Evolutionary conservation across 441 rosid genomes (phyloP).

Genomic region (Croton laevigatus): DNA sequence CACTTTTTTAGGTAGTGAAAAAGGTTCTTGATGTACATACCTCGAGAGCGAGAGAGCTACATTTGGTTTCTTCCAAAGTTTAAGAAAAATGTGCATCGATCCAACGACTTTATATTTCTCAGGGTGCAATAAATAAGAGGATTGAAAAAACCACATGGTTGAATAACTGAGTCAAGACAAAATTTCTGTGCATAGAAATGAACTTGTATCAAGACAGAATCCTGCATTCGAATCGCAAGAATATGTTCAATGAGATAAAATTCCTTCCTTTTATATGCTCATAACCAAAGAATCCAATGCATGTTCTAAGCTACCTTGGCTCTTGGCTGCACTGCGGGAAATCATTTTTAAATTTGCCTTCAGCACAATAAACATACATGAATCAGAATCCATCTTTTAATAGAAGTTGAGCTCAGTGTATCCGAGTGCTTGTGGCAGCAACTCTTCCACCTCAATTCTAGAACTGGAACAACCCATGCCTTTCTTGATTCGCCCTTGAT

Average conservation of each 20-base stretch:
- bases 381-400: slow-evolving; percentile 27
- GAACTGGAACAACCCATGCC: slow-evolving; percentile 66
- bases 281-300: slow-evolving; percentile 12
- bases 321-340: slow-evolving; percentile 11
- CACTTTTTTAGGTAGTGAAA: background rate
- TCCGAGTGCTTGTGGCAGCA: slow-evolving; percentile 62
- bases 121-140: background rate
- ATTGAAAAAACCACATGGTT: slow-evolving; percentile 18
- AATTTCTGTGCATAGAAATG: background rate
- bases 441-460: slow-evolving; percentile 87
- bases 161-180: slow-evolving; percentile 18
- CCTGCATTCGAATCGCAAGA: slow-evolving; percentile 21
- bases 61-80: background rate
- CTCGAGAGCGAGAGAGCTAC: slow-evolving; percentile 14
- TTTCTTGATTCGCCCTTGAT: slow-evolving; percentile 55
- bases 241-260: background rate
- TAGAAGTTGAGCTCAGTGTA: slow-evolving; percentile 49
- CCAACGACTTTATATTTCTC: slow-evolving; percentile 4
- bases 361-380: slow-evolving; percentile 1
- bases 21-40: slow-evolving; percentile 14
- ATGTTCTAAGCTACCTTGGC: slow-evolving; percentile 23
- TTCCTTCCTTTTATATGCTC: slow-evolving; percentile 4
- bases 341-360: slow-evolving; percentile 9
- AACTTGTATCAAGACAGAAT: background rate
- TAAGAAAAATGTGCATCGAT: too few relatives aligned